Evolutionary conservation across 2,329 filamentous ascomycete species (phyloP).

Genomic region (Alternaria burnsii): DNA sequence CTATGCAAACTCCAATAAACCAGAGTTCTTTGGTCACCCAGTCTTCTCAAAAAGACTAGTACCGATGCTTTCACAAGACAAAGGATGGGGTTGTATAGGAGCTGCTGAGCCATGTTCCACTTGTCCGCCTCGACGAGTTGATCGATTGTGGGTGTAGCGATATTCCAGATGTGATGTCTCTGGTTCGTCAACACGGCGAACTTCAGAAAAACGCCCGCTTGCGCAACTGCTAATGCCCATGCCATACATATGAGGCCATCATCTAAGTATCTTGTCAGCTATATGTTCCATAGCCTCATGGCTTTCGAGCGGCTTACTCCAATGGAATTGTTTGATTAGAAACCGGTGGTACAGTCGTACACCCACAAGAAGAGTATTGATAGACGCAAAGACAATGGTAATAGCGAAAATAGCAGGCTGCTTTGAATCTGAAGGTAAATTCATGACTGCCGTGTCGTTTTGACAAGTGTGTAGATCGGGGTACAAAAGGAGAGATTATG

Average conservation of each 20-base stretch:
- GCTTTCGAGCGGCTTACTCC: background rate
- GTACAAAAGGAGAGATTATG: background rate
- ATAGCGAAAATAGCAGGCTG: background rate
- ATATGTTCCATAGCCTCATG: background rate
- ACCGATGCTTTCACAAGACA: background rate
- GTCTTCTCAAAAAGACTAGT: background rate
- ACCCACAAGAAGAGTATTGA: background rate
- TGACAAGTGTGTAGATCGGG: background rate
- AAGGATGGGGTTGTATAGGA: background rate
- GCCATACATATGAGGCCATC: background rate
- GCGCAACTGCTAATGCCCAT: background rate
- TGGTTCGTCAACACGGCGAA: background rate
- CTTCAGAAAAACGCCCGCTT: background rate
- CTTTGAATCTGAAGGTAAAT: background rate
- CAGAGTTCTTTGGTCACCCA: background rate
- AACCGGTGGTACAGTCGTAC: background rate
- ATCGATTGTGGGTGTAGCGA: background rate
- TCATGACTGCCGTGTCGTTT: background rate
- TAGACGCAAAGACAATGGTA: background rate
- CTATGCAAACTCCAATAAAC: background rate
- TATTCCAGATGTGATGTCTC: background rate
- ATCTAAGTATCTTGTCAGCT: background rate
- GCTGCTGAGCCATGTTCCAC: background rate
- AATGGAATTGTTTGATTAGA: background rate
- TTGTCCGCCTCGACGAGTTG: background rate